Conservation (phyloP, 306 rosid species). For the Inga laurina region DNA sequence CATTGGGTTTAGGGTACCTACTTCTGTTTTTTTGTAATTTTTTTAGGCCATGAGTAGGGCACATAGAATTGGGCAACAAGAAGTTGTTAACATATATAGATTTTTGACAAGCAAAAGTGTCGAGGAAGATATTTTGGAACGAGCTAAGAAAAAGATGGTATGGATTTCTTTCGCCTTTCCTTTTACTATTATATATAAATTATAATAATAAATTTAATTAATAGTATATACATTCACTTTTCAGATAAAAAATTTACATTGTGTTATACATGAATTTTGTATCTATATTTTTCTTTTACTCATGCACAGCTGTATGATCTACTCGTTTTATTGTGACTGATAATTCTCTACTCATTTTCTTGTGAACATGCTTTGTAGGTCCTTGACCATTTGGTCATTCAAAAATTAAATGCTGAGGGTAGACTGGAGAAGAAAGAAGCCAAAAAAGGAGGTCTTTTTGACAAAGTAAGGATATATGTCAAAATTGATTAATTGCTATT, state of each 20-base stretch:
- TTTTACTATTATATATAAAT: not conserved
- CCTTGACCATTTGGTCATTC: constrained; percentile 99
- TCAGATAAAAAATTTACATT: not conserved
- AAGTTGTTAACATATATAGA: constrained; percentile 97
- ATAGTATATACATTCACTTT: not conserved
- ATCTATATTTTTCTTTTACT: not conserved
- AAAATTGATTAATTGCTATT: constrained; percentile 15
- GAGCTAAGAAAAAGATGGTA: constrained; percentile 99
- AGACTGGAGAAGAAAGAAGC: constrained; percentile 96
- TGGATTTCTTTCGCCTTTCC: not conserved
- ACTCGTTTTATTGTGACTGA: not conserved
- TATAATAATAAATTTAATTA: not conserved
- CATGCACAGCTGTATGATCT: not conserved
- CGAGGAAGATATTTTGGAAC: constrained; percentile 98
- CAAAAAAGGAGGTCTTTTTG: constrained; percentile 86
- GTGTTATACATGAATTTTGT: not conserved
- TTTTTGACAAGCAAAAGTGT: constrained; percentile 98
- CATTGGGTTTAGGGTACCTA: constrained; percentile 21
- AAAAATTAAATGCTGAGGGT: constrained; percentile 98
- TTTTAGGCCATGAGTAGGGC: constrained; percentile 99
- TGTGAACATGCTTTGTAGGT: constrained; percentile 61
- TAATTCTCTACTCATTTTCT: constrained; percentile 27
- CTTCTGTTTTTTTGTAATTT: constrained; percentile 5
- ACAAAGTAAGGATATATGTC: constrained; percentile 69
- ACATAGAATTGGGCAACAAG: constrained; percentile 98